A percentile compares a stretch with the other conserved stretches of the same genome.
phyloP scores from a whole-genome alignment of 2,329 filamentous ascomycete species.

The Catunica adiposa region DNA sequence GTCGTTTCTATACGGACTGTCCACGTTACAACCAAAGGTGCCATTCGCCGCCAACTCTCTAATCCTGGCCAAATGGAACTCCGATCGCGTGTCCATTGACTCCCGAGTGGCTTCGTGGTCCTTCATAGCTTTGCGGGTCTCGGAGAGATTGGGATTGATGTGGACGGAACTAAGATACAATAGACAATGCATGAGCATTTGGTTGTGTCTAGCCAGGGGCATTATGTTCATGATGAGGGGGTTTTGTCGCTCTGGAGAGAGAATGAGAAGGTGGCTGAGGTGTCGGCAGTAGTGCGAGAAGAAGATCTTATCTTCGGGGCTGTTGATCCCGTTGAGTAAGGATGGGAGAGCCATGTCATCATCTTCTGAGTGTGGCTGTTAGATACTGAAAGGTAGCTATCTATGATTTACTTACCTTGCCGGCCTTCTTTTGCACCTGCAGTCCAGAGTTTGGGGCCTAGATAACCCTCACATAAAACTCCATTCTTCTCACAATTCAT shows the following conservation, averaged over 20 bases:
- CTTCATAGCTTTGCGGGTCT: slow-evolving; percentile 37
- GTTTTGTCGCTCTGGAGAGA: slow-evolving; percentile 66
- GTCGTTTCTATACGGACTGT: background rate
- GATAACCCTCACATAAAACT: slow-evolving; percentile 79
- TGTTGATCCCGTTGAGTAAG: slow-evolving; percentile 70
- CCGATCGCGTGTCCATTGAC: background rate
- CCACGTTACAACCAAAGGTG: background rate
- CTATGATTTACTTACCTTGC: slow-evolving; percentile 38
- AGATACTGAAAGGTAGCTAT: background rate
- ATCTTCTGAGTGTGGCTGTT: slow-evolving; percentile 22
- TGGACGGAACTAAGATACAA: slow-evolving; percentile 71
- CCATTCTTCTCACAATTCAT: slow-evolving; percentile 89
- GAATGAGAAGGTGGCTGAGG: slow-evolving; percentile 64
- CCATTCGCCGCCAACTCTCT: background rate
- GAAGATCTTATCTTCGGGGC: slow-evolving; percentile 60
- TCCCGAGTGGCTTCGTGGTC: slow-evolving; percentile 18
- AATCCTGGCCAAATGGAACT: background rate
- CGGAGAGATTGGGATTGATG: slow-evolving; percentile 41
- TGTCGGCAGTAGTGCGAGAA: slow-evolving; percentile 69
- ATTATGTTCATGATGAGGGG: slow-evolving; percentile 74
- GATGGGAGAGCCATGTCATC: slow-evolving; percentile 40
- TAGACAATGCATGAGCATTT: slow-evolving; percentile 79
- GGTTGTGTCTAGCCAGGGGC: slow-evolving; percentile 63
- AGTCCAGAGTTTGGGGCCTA: slow-evolving; percentile 72
- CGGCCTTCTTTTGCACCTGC: slow-evolving; percentile 60